Evolutionary conservation across 768 basidiomycete species (phyloP), one percentile per base, ranked within the genome.

Genomic region (Lactarius pseudohatsudake): DNA sequence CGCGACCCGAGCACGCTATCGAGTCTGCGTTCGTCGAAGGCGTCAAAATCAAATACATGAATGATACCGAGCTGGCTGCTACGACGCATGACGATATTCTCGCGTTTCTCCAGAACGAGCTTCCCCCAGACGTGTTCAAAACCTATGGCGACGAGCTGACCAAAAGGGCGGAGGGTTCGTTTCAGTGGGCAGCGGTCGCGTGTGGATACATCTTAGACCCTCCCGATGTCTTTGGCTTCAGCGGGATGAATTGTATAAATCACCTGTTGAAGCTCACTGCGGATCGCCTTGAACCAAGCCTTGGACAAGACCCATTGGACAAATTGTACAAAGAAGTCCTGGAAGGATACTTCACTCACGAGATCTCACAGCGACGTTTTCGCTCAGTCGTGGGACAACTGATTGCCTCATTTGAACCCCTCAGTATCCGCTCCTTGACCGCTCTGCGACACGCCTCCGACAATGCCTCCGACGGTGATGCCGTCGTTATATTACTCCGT

Each of bases 311-410:
- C 13, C 38, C 38, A 15, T 38, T 38, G 38, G 38, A 38, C 13
- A 2, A 38, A 15, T 15, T 38, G 4, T 38, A 38, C 38, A 15
- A 15, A 15, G 38, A 38, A 38, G 38, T 38, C 38, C 38, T 38
- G 11, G 13, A 38, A 38, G 38, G 38, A 38, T 38, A 38, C 13
- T 38, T 38, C 38, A 38, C 38, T 11, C 11, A 38, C 13, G 11
- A 38, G 13, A 15, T 4, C 10, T 13, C 30, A 16, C 54, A 10
- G 16, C 9, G 1, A 6, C 28, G 1, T 15, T 55, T 28, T 4
- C 54, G 54, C 18, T 55, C 54, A 4, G 57, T 59, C 7, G 22
- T 59, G 57, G 57, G 57, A 28, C 57, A 59, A 9, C 57, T 59
- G 1, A 4, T 59, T 38, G 11, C 16, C 11, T 20, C 56, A 18